Conservation (phyloP, 208 protist genomes). For the Leptomonas pyrrhocoris region DNA sequence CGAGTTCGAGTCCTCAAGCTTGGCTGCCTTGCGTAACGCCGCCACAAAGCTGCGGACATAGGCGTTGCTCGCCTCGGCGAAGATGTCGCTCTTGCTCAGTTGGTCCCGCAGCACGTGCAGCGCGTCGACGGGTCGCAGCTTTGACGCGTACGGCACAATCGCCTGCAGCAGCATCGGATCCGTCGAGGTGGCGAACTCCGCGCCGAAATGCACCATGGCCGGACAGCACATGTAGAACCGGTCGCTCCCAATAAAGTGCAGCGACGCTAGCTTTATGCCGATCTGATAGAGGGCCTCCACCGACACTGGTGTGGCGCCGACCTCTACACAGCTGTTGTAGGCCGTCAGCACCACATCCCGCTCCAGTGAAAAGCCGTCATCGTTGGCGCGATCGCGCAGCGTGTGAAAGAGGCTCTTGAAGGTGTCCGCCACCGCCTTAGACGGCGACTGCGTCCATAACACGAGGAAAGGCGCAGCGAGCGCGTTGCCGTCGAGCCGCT, state of each 20-base stretch:
- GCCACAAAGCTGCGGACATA: constrained; percentile 63
- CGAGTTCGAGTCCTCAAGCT: constrained; percentile 51
- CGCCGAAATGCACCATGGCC: constrained; percentile 69
- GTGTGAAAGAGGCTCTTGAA: constrained; percentile 83
- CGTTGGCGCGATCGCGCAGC: constrained; percentile 64
- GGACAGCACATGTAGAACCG: constrained; percentile 69
- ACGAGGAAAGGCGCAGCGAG: constrained; percentile 62
- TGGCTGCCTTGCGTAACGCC: constrained; percentile 70
- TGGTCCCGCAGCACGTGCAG: constrained; percentile 41
- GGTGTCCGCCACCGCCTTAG: constrained; percentile 73
- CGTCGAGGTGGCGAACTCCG: constrained; percentile 68
- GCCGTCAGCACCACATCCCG: constrained; percentile 66
- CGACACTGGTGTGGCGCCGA: constrained; percentile 60
- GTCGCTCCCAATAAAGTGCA: constrained; percentile 81
- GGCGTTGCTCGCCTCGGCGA: constrained; percentile 51
- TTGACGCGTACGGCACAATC: constrained; percentile 67
- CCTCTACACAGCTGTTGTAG: constrained; percentile 66
- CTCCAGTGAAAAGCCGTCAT: constrained; percentile 66
- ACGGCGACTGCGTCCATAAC: constrained; percentile 68
- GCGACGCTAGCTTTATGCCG: constrained; percentile 73
- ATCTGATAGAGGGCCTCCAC: constrained; percentile 73
- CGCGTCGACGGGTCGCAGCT: constrained; percentile 68
- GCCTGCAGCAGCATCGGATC: constrained; percentile 78
- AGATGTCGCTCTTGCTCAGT: constrained; percentile 56
- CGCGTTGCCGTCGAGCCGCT: constrained; percentile 42